Evolutionary conservation across 192 early-diverging fungal species (phyloP).

Genomic region (Linnemannia elongata): DNA sequence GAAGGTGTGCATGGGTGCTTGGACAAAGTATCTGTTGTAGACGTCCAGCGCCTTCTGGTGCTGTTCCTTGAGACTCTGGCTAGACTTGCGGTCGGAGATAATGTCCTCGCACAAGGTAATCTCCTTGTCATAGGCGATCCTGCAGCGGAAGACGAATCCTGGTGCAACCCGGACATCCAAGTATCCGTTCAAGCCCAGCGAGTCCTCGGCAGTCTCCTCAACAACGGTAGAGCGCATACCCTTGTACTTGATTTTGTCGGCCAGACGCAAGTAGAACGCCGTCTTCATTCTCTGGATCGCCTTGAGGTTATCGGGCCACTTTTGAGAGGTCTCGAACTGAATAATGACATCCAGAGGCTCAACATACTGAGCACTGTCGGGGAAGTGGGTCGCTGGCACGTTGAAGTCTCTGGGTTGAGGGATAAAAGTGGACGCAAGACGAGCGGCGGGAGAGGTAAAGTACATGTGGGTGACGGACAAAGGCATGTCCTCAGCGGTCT

Average conservation of each 20-base stretch:
- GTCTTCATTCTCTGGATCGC: constrained; percentile 93
- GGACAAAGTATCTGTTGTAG: constrained; percentile 63
- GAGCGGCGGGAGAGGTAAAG: constrained; percentile 72
- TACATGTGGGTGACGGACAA: constrained; percentile 72
- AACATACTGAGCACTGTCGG: constrained; percentile 68
- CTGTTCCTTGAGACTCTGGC: constrained; percentile 57
- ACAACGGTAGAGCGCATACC: constrained; percentile 64
- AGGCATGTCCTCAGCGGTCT: constrained; percentile 75
- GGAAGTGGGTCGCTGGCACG: constrained; percentile 44
- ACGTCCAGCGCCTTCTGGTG: constrained; percentile 64
- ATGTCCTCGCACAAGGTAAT: constrained; percentile 67
- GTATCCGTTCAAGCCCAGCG: constrained; percentile 65
- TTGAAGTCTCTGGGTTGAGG: constrained; percentile 73
- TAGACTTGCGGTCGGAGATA: constrained; percentile 66
- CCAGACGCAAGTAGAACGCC: constrained; percentile 87
- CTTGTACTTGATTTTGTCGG: constrained; percentile 68
- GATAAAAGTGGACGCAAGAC: constrained; percentile 81
- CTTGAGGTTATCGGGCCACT: constrained; percentile 91
- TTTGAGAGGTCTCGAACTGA: constrained; percentile 84
- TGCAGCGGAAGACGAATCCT: constrained; percentile 87
- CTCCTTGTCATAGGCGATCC: constrained; percentile 82
- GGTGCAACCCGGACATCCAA: constrained; percentile 79
- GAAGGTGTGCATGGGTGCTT: constrained; percentile 68
- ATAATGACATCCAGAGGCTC: constrained; percentile 84
- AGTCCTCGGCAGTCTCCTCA: constrained; percentile 56